Evolutionary conservation across 2,329 filamentous ascomycete genomes (phyloP).

Genomic region (Talaromyces sp.): DNA sequence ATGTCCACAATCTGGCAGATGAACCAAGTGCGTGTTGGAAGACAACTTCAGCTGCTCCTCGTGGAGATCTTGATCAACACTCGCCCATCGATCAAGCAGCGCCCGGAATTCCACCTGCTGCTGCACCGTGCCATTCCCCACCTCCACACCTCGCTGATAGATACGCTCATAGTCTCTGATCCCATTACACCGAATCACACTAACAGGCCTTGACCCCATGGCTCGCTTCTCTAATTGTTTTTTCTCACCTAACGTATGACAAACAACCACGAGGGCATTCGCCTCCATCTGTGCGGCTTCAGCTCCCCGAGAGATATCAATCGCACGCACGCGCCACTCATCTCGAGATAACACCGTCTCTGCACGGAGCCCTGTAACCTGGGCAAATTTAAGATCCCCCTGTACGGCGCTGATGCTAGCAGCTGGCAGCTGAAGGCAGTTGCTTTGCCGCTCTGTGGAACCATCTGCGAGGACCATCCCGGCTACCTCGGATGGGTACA

Average conservation of each 20-base stretch:
- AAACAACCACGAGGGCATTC: constrained; percentile 24
- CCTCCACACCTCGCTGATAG: constrained; percentile 35
- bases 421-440: constrained; percentile 36
- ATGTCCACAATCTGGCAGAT: constrained; percentile 42
- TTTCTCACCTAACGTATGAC: constrained; percentile 32
- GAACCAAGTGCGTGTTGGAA: constrained; percentile 29
- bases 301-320: constrained; percentile 30
- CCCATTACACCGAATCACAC: constrained; percentile 40
- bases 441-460: constrained; percentile 36
- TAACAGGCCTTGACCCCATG: constrained; percentile 35
- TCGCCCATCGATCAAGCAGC: constrained; percentile 35
- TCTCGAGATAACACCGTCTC: constrained; percentile 34
- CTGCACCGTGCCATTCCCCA: constrained; percentile 37
- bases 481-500: constrained; percentile 29
- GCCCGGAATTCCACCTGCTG: constrained; percentile 32
- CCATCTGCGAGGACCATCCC: constrained; percentile 44
- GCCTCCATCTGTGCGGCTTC: constrained; percentile 27
- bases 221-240: constrained; percentile 32
- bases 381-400: constrained; percentile 33
- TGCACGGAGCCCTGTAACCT: constrained; percentile 35
- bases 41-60: constrained; percentile 39
- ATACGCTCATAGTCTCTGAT: constrained; percentile 36
- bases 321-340: constrained; percentile 38
- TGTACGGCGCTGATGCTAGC: constrained; percentile 34
- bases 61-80: constrained; percentile 30